A percentile compares a stretch with the other conserved stretches of the same genome.
These are phyloP conservation scores for Cenchrus americanus DNA, from an alignment of 176 grass and related monocot genomes.

Conservation along the genomic window DNA sequence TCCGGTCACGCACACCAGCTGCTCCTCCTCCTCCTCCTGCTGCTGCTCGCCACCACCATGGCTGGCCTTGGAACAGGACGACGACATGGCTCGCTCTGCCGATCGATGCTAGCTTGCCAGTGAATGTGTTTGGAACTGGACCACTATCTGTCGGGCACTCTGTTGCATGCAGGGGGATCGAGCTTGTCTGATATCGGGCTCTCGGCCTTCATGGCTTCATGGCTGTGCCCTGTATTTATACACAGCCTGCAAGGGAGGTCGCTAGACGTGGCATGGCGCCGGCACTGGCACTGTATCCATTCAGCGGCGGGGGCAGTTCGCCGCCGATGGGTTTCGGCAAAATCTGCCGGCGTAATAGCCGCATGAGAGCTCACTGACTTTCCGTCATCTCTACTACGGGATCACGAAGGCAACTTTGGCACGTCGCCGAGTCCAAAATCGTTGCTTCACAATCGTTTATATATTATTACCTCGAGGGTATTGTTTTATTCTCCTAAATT, in stretches of 20 bases:
- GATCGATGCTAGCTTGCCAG: too few species aligned
- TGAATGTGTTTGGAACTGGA: too few species aligned
- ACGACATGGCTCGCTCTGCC: not conserved
- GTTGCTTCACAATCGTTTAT: not conserved
- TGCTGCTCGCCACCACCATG: not conserved
- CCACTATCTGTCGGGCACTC: too few species aligned
- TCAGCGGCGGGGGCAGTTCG: not conserved
- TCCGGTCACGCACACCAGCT: constrained; percentile 56
- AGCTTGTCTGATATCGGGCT: not conserved
- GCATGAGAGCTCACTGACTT: not conserved
- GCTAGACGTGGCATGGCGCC: not conserved
- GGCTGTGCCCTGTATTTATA: constrained; percentile 1
- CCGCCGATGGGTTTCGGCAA: not conserved
- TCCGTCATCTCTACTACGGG: not conserved
- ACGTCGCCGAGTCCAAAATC: not conserved
- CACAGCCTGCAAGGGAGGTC: not conserved
- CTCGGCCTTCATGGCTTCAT: not conserved
- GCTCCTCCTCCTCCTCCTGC: not conserved
- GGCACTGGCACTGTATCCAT: not conserved
- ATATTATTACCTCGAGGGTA: too few species aligned
- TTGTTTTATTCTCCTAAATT: too few species aligned
- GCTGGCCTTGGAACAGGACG: not conserved
- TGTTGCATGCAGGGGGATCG: not conserved
- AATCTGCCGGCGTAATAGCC: not conserved
- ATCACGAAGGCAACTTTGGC: not conserved